Evolutionary conservation across 352 stramenopile genomes (phyloP).

Genomic region (Lagenidium sp.): DNA sequence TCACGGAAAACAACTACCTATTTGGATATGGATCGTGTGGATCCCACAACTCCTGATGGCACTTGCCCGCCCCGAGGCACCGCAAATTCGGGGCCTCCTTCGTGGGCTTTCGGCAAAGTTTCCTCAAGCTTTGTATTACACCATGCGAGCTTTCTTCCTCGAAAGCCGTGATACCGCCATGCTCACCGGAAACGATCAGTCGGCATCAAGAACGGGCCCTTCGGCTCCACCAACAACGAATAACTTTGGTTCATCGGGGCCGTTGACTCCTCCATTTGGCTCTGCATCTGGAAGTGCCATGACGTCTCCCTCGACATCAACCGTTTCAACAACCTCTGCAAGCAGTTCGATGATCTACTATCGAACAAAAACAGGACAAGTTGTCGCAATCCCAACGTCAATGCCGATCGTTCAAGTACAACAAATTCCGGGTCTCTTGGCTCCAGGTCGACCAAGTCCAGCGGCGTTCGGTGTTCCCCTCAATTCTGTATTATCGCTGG

Average conservation of each 20-base stretch:
- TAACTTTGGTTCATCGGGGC: too few relatives aligned
- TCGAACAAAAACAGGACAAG: conserved; percentile 68
- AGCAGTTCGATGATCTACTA: conserved; percentile 74
- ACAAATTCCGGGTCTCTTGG: conserved; percentile 68
- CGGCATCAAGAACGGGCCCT: too few relatives aligned
- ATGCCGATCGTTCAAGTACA: conserved; percentile 51
- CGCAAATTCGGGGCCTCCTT: conserved; percentile 71
- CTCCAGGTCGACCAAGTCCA: conserved; percentile 43
- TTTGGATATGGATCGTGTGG: conserved; percentile 99
- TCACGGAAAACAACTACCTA: conserved; percentile 90
- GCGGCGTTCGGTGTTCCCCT: conserved; percentile 59
- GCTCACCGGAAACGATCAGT: conserved; percentile 22
- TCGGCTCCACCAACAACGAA: conserved; percentile 13
- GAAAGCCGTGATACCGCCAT: conserved; percentile 92
- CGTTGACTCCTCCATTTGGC: too few relatives aligned
- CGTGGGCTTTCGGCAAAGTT: conserved; percentile 89
- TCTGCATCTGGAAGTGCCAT: too few relatives aligned
- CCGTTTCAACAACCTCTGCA: too few relatives aligned
- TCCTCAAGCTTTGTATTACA: conserved; percentile 98
- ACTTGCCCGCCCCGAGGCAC: conserved; percentile 88
- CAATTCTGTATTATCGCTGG: conserved; percentile 53
- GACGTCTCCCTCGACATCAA: too few relatives aligned
- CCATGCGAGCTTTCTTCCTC: conserved; percentile 96
- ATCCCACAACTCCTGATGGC: conserved; percentile 96
- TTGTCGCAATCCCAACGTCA: conserved; percentile 57